Evolutionary conservation across 805 yeast species (phyloP).

Genomic region (Saturnispora halmiae): DNA sequence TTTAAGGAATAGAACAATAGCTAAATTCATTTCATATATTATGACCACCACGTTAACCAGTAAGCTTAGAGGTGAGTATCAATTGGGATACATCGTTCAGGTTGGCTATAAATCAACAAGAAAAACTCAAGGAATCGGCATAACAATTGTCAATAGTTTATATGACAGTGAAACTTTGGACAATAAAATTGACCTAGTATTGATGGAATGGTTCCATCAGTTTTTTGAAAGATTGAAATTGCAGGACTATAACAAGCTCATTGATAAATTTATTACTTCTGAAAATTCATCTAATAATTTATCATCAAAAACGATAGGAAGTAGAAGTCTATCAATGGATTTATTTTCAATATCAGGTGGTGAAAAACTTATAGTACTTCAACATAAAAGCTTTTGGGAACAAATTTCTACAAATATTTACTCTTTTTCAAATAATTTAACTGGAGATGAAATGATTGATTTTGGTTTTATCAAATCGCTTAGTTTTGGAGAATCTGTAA

Average conservation of each 20-base stretch:
- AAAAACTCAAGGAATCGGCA: conserved; percentile 48
- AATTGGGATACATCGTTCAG: conserved; percentile 54
- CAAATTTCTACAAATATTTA: conserved; percentile 39
- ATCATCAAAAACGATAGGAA: conserved; percentile 14
- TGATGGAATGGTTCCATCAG: conserved; percentile 33
- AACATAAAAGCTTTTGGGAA: conserved; percentile 43
- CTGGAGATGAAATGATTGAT: conserved; percentile 31
- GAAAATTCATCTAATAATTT: conserved; percentile 16
- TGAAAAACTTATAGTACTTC: conserved; percentile 22
- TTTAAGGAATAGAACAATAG: conserved; percentile 29
- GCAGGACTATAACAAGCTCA: conserved; percentile 29
- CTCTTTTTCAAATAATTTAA: conserved; percentile 28
- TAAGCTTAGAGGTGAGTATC: conserved; percentile 45
- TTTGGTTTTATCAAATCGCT: conserved; percentile 24
- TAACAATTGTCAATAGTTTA: conserved; percentile 46
- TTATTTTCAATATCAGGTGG: conserved; percentile 18
- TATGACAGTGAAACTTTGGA: conserved; percentile 35
- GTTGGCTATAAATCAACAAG: conserved; percentile 47
- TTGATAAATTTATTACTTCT: conserved; percentile 31
- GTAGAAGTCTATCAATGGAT: conserved; percentile 22
- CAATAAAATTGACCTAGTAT: conserved; percentile 38
- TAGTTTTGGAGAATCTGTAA: conserved; percentile 26
- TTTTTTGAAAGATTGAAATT: conserved; percentile 26
- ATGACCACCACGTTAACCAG: conserved; percentile 35
- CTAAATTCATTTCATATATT: conserved; percentile 39